These are phyloP conservation scores for Calonectria hongkongensis DNA, from an alignment of 2,329 filamentous ascomycete species.

Conservation along the genomic window DNA sequence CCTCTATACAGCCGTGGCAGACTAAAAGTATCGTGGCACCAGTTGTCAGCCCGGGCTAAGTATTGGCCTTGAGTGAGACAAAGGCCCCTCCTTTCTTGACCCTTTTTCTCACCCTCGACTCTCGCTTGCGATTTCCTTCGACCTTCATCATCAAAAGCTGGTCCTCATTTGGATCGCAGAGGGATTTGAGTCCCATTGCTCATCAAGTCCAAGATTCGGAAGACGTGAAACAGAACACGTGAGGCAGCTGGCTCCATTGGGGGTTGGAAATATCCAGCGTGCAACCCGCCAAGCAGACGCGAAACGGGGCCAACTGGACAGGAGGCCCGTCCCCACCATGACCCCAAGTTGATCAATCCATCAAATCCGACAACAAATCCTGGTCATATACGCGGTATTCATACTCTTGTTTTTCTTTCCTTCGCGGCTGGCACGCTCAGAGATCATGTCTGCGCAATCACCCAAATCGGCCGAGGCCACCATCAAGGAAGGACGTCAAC, in stretches of 20 bases:
- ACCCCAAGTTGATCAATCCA: constrained; percentile 1
- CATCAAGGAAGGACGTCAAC: constrained; percentile 58
- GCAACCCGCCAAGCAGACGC: not conserved
- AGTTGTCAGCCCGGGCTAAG: constrained; percentile 9
- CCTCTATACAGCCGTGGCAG: not conserved
- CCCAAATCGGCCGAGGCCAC: constrained; percentile 53
- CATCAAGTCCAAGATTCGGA: not conserved
- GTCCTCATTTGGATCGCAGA: not conserved
- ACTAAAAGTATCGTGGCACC: not conserved
- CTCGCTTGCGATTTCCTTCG: not conserved
- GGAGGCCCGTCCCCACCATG: not conserved
- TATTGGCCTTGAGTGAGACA: constrained; percentile 14
- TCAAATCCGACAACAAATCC: not conserved
- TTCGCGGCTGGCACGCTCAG: not conserved
- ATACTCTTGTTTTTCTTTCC: not conserved
- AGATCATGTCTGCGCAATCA: constrained; percentile 42
- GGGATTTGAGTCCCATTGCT: constrained; percentile 20
- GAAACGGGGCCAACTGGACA: not conserved
- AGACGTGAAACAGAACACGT: not conserved
- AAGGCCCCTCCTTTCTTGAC: constrained; percentile 5
- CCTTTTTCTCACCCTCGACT: not conserved
- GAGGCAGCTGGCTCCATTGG: not conserved
- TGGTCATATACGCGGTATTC: not conserved
- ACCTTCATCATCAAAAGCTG: constrained; percentile 7
- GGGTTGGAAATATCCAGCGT: not conserved